phyloP scores from a whole-genome alignment of 202 grass and related monocot genomes.

The Setaria viridis region DNA sequence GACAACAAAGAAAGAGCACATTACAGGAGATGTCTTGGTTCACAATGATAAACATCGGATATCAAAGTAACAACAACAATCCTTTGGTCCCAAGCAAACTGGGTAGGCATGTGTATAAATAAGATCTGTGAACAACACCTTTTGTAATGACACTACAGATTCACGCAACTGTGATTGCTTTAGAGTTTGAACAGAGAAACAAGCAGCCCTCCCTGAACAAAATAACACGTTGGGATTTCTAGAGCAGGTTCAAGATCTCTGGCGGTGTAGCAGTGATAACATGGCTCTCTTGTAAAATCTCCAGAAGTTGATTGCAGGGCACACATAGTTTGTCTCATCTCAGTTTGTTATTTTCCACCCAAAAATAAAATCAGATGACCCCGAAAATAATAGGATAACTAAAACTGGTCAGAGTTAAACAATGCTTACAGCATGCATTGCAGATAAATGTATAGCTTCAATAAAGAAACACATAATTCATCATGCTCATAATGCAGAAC shows the following conservation, averaged over 20 bases:
- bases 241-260: slow-evolving; percentile 68
- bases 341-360: no score
- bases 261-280: slow-evolving; percentile 60
- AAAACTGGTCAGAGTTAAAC: no score
- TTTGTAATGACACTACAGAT: background rate
- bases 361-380: no score
- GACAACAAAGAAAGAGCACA: background rate
- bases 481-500: no score
- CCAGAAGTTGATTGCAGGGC: no score
- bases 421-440: no score
- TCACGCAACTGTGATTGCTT: background rate
- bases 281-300: slow-evolving; percentile 56
- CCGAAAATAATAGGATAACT: no score
- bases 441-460: no score
- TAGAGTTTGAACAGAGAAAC: slow-evolving; percentile 14
- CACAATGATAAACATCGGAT: slow-evolving; percentile 10
- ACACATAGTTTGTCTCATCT: no score
- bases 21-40: background rate
- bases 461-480: no score
- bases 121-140: slow-evolving; percentile 8
- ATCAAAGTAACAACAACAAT: background rate
- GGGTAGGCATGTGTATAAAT: background rate
- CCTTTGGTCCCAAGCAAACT: background rate
- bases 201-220: background rate
- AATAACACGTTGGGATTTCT: slow-evolving; percentile 22